Base-by-base conservation (phyloP, 192 early-diverging fungal genomes). In the Coemansia sp. region DNA sequence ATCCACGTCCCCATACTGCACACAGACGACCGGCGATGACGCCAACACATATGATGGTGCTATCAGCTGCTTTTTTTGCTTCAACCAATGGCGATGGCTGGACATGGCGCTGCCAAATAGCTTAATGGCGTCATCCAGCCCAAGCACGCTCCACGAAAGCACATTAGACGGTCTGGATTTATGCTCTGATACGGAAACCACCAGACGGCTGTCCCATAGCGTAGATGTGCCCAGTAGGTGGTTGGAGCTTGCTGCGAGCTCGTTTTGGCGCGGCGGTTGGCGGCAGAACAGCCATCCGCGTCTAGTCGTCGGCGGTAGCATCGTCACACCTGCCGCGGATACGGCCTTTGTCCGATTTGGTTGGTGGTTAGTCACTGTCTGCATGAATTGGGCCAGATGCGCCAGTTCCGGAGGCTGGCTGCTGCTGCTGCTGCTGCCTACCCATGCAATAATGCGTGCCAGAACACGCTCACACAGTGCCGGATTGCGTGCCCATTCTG, bases 401-500 rank as follows among this genome's bases (percentile, higher is more conserved):
- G 65, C 64, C 8, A 77, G 74, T 66, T 82, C 75, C 43, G 74
- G 79, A 6, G 80, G 72, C 32, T 74, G 75, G 14, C 56, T 68
- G 38, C 56, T 73, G 51, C 80, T 61, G 33, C 52, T 59, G 37
- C 56, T 73, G 51, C 80, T 61, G 33, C 52, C 64, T 32, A 77
- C 61, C 80, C 80, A 82, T 6, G 61, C 52, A 52, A 77, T 68
- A 1, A 66, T 34, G 14, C 58, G 53, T 5, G 72, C 74, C 52
- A 82, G 57, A 3, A 77, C 35, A n/a, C 75, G 80, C 68, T 82
- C 80, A 36, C 68, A 62, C 64, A 82, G 57, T 11, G 80, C 74
- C 1, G 68, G 36, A 51, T 82, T 82, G 15, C 32, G 6, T 8
- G 69, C 53, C 74, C 71, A 82, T 12, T 48, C 45, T 5, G 45